These are phyloP conservation scores for Oxalis stricta DNA, from an alignment of 441 rosid species.

Conservation along the genomic window DNA sequence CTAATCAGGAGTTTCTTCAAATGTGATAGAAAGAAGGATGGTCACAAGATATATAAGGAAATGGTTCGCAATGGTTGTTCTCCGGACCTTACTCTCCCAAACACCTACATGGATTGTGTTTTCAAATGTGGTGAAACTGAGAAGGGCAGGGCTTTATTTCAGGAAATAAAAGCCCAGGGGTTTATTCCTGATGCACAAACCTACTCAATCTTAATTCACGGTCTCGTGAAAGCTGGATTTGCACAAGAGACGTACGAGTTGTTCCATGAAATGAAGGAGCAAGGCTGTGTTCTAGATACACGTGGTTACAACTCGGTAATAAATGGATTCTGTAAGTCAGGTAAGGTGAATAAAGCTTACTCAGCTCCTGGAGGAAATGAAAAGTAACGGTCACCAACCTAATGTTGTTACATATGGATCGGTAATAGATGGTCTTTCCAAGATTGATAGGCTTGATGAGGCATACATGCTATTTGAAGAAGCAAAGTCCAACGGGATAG, in stretches of 20 bases:
- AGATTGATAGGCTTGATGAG: slow-evolving; percentile 92
- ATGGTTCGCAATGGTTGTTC: slow-evolving; percentile 50
- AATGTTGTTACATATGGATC: slow-evolving; percentile 89
- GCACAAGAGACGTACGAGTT: slow-evolving; percentile 64
- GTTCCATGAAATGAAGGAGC: slow-evolving; percentile 84
- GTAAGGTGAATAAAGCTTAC: slow-evolving; percentile 77
- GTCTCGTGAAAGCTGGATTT: slow-evolving; percentile 79
- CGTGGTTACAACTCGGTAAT: slow-evolving; percentile 75
- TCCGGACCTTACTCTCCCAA: slow-evolving; percentile 74
- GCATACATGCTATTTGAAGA: slow-evolving; percentile 94
- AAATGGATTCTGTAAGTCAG: slow-evolving; percentile 87
- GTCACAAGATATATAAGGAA: slow-evolving; percentile 88
- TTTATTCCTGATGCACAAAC: slow-evolving; percentile 67
- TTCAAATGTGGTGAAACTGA: slow-evolving; percentile 82
- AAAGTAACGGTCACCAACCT: slow-evolving; percentile 55
- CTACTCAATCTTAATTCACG: slow-evolving; percentile 66
- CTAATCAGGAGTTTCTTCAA: slow-evolving; percentile 74
- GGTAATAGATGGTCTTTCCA: slow-evolving; percentile 70
- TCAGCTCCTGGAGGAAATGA: slow-evolving; percentile 94
- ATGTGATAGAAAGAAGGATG: slow-evolving; percentile 75
- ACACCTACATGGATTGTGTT: slow-evolving; percentile 84
- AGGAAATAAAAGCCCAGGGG: slow-evolving; percentile 54
- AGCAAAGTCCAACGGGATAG: slow-evolving; percentile 62
- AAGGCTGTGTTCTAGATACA: slow-evolving; percentile 71
- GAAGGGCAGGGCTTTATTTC: slow-evolving; percentile 73